Percentiles rank a stretch among this genome's conserved stretches.
Evolutionary conservation across 768 basidiomycete genomes (phyloP).

Genomic region (Pisolithus albus): DNA sequence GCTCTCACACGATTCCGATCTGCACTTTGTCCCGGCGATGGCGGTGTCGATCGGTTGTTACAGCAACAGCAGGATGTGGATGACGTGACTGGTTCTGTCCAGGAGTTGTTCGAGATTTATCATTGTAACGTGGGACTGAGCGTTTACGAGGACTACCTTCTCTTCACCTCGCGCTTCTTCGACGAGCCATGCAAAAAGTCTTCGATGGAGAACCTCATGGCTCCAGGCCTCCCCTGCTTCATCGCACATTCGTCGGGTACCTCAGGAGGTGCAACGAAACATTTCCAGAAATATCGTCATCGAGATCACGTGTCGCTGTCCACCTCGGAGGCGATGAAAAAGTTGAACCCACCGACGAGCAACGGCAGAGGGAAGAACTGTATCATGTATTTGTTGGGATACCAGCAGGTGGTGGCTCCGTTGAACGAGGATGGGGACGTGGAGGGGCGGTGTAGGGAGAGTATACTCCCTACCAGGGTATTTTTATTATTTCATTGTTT

Average conservation of each 20-base stretch:
- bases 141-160: slow-evolving; percentile 11
- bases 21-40: background rate
- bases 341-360: slow-evolving; percentile 5
- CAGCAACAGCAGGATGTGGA: background rate
- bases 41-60: background rate
- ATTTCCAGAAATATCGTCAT: slow-evolving; percentile 17
- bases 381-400: slow-evolving; percentile 16
- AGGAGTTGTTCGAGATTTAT: slow-evolving; percentile 5
- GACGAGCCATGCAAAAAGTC: slow-evolving; percentile 15
- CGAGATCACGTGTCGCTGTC: slow-evolving; percentile 15
- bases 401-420: slow-evolving; percentile 8
- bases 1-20: slow-evolving; percentile 11
- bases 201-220: slow-evolving; percentile 17
- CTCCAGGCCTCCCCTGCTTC: slow-evolving; percentile 16
- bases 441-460: too few species aligned
- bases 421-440: slow-evolving; percentile 7
- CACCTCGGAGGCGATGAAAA: slow-evolving; percentile 7
- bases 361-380: slow-evolving; percentile 11
- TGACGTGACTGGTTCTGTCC: background rate
- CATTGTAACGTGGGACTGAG: slow-evolving; percentile 14
- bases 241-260: slow-evolving; percentile 17
- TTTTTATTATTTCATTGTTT: too few species aligned
- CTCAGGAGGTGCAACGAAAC: slow-evolving; percentile 10
- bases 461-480: too few species aligned
- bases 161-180: slow-evolving; percentile 14